Base-by-base conservation (phyloP, 1,139 yeast species). In the Yamadazyma siamensis region DNA sequence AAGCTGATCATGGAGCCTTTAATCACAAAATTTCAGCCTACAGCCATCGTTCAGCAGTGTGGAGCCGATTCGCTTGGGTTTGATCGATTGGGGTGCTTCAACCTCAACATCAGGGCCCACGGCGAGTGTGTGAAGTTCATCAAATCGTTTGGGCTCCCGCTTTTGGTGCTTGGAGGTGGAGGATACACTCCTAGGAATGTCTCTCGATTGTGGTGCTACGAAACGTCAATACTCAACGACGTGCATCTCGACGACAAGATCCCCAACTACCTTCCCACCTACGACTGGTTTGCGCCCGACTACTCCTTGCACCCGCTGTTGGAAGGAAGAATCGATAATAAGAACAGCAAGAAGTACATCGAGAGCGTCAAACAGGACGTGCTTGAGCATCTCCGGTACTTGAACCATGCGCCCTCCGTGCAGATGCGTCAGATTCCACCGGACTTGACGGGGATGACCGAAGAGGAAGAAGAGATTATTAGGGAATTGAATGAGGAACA, bases 131-230 rank as follows among this genome's bases (percentile, higher is more conserved):
- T 89, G 32, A 83, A 83, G 53, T 91, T 72, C 55, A 87, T 89
- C 43, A 87, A 87, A 57, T 76, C 86, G 21, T 86, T 89, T 56
- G 87, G 87, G 34, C 66, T 88, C 33, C 98, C 97, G 10, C 73
- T 88, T 69, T 71, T 91, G 70, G 94, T 89, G 13, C 73, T 91
- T 13, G 98, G 98, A 25, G 98, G 98, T 32, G 98, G 98, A 5
- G 98, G 98, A 3, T 91, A 91, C 56, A 91, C 98, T 0, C 95
- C 96, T 33, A 75, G 96, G 46, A 91, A 91, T 51, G 98, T 91
- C 6, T 83, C 95, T 8, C 67, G 98, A 39, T 69, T 91, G 23
- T 91, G 98, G 98, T 78, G 96, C 27, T 88, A 84, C 53, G 98
- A 91, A 56, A 94, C 98, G 0, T 81, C 95, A 26, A 75, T 91